Evolutionary conservation across 1,139 yeast genomes (phyloP).

Genomic region (Candida sp.): DNA sequence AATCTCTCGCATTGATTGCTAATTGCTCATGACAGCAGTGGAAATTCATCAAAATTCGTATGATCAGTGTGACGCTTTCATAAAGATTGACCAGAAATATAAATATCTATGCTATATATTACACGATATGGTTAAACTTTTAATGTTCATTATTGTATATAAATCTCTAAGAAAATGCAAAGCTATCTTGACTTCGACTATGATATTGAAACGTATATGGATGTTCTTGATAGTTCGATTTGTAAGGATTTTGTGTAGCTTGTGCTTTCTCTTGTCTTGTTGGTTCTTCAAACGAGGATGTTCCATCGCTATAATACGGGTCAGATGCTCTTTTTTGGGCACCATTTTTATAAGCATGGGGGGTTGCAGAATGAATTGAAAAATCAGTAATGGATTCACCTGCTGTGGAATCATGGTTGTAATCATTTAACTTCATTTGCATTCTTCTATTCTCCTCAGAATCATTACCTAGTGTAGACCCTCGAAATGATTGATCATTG

Average conservation of each 20-base stretch:
- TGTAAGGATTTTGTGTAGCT: conserved; percentile 1
- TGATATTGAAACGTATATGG: not conserved
- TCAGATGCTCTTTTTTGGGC: not conserved
- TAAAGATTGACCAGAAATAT: no score
- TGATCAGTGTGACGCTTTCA: no score
- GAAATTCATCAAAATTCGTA: no score
- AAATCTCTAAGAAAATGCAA: conserved; percentile 1
- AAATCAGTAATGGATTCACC: conserved; percentile 1
- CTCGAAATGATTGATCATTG: not conserved
- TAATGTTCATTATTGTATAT: not conserved
- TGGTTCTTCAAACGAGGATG: conserved; percentile 1
- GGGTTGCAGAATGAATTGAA: conserved; percentile 2
- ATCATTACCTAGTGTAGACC: not conserved
- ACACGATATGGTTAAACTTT: no score
- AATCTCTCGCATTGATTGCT: no score
- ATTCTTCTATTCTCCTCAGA: not conserved
- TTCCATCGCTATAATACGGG: not conserved
- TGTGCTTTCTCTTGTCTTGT: not conserved
- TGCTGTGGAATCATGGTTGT: not conserved
- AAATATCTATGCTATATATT: no score
- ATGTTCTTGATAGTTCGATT: not conserved
- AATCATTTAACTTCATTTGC: not conserved
- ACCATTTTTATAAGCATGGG: not conserved
- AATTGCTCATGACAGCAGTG: no score
- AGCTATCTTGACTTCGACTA: not conserved